Evolutionary conservation across 257 asterid species (phyloP), one percentile per base, ranked within the genome.

Genomic region (Penstemon eatonii): DNA sequence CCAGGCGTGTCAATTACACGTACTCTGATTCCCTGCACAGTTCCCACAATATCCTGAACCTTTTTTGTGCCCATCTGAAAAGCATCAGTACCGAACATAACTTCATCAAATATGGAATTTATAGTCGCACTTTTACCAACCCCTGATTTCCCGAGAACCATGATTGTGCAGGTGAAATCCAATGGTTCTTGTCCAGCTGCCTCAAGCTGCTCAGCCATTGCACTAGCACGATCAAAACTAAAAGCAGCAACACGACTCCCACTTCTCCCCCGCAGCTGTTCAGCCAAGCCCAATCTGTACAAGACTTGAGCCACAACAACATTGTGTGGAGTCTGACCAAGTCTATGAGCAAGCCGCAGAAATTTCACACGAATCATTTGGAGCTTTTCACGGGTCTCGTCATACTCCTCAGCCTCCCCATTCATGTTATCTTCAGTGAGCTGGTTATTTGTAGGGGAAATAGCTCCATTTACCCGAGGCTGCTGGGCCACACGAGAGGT

Each of bases 71-170:
- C 95, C 46, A 75, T 49, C 69, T 87, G 87, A 78, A 89, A 94
- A 60, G 99, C 97, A 81, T 94, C 93, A 43, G 97, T 94, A 33
- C 76, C 86, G 76, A 94, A 87, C 89, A 79, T 91, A 59, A 67
- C 82, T 74, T 91, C 95, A 57, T 94, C 97, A 61, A 94, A 94
- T 57, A 94, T 91, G 69, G 99, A 94, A 80, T 94, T 91, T 69
- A 94, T 89, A 54, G 99, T 94, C 45, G 99, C 96, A 82, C 99
- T 94, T 80, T 94, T 94, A 45, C 99, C 99, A 50, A 94, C 99
- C 57, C 99, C 97, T 5, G 99, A 80, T 82, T 94, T 94, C 50
- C 99, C 99, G 49, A 94, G 83, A 75, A 94, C 96, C 99, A 94
- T 94, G 56, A 94, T 91, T 7, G 99, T 94, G 79, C 99, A 94